These are phyloP conservation scores for Pelargonium australe DNA, from an alignment of 441 rosid species.

Conservation along the genomic window DNA sequence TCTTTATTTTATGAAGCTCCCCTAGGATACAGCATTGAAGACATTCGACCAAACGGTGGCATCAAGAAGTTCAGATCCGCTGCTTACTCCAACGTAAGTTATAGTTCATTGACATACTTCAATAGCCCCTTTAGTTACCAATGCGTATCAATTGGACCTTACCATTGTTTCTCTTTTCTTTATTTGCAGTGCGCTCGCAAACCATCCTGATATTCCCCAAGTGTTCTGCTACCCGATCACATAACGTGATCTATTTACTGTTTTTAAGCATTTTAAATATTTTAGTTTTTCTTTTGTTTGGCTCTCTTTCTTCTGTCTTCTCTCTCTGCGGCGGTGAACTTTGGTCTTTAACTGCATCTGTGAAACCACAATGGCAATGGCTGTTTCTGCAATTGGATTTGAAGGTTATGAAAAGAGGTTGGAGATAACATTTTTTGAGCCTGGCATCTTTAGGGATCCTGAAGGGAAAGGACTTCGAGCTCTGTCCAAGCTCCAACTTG, in stretches of 20 bases:
- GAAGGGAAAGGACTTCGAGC: slow-evolving; percentile 48
- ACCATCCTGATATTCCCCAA: slow-evolving; percentile 54
- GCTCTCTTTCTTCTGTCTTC: slow-evolving; percentile 20
- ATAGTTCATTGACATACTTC: background rate
- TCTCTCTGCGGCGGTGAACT: slow-evolving; percentile 19
- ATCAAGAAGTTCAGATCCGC: slow-evolving; percentile 70
- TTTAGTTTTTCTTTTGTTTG: slow-evolving; percentile 19
- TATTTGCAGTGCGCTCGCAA: slow-evolving; percentile 53
- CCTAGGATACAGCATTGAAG: slow-evolving; percentile 78
- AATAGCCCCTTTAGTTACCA: background rate
- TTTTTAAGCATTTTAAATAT: slow-evolving; percentile 5
- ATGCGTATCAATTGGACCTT: background rate
- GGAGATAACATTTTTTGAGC: slow-evolving; percentile 52
- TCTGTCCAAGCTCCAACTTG: slow-evolving; percentile 42
- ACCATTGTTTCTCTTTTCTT: background rate
- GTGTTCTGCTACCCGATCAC: background rate
- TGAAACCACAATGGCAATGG: slow-evolving; percentile 33
- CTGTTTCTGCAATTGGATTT: slow-evolving; percentile 55
- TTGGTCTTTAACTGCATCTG: slow-evolving; percentile 9
- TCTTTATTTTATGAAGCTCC: slow-evolving; percentile 65
- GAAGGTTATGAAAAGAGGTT: slow-evolving; percentile 74
- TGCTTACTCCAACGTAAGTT: slow-evolving; percentile 54
- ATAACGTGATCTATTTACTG: background rate
- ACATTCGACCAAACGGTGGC: slow-evolving; percentile 70
- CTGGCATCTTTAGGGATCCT: slow-evolving; percentile 47